Conservation (phyloP, 2,329 filamentous ascomycete species). For the Pseudohalonectria lignicola region DNA sequence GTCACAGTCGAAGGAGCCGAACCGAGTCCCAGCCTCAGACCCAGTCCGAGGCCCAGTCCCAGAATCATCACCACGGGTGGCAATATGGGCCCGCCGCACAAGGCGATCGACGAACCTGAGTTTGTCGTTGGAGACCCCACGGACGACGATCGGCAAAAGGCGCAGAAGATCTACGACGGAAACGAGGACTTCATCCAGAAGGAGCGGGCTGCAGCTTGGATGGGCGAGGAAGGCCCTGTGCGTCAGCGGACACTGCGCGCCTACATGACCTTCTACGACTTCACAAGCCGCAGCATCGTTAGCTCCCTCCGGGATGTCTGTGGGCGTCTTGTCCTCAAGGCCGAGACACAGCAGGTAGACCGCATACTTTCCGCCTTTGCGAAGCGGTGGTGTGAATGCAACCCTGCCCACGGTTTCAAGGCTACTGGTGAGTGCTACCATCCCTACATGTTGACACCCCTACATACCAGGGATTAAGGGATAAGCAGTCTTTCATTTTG, state of each 20-base stretch:
- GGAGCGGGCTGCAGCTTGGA: conserved; percentile 73
- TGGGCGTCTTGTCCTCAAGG: conserved; percentile 68
- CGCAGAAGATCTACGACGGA: conserved; percentile 74
- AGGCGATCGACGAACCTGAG: conserved; percentile 45
- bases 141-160: conserved; percentile 64
- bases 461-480: too few species aligned
- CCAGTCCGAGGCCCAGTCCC: too few species aligned
- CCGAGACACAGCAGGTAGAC: conserved; percentile 94
- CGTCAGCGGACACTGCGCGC: conserved; percentile 52
- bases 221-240: conserved; percentile 62
- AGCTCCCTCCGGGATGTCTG: conserved; percentile 71
- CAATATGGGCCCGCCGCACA: conserved; percentile 16
- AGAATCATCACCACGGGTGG: conserved; percentile 28
- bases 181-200: conserved; percentile 72
- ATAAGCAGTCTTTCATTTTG: too few species aligned
- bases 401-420: conserved; percentile 88
- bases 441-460: too few species aligned
- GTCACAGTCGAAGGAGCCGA: conserved; percentile 27
- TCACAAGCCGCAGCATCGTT: conserved; percentile 69
- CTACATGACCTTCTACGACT: conserved; percentile 91
- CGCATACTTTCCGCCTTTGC: conserved; percentile 86
- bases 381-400: conserved; percentile 85
- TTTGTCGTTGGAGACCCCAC: conserved; percentile 47
- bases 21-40: conserved; percentile 8
- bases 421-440: conserved; percentile 57